Percentiles rank a stretch among this genome's conserved stretches.
phyloP scores from a whole-genome alignment of 1,284 basidiomycete species.

The Exobasidium rhododendri region DNA sequence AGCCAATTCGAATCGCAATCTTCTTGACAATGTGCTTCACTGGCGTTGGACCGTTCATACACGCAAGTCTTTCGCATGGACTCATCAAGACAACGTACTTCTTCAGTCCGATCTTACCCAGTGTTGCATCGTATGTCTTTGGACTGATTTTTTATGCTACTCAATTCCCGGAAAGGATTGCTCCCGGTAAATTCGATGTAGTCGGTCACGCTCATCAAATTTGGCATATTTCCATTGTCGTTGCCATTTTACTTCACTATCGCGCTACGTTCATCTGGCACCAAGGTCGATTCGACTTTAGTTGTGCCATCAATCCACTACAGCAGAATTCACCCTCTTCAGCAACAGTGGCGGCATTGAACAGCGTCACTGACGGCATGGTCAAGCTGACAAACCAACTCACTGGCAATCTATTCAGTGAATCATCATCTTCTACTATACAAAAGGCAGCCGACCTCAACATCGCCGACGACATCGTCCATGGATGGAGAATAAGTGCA shows the following conservation, averaged over 20 bases:
- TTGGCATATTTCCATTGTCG: slow-evolving; percentile 51
- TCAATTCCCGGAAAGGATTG: slow-evolving; percentile 47
- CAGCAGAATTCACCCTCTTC: slow-evolving; percentile 12
- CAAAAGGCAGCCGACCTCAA: slow-evolving; percentile 37
- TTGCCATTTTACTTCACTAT: slow-evolving; percentile 50
- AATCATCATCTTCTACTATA: slow-evolving; percentile 33
- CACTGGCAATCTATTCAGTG: slow-evolving; percentile 22
- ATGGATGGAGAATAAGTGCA: slow-evolving; percentile 35
- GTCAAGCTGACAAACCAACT: slow-evolving; percentile 16
- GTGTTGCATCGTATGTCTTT: slow-evolving; percentile 39
- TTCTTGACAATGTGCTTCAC: slow-evolving; percentile 51
- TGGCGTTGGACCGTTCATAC: slow-evolving; percentile 45
- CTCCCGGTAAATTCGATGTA: slow-evolving; percentile 48
- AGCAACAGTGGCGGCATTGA: background rate
- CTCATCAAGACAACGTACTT: slow-evolving; percentile 36
- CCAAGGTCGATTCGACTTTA: slow-evolving; percentile 45
- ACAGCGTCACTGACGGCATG: slow-evolving; percentile 8
- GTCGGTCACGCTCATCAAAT: slow-evolving; percentile 52
- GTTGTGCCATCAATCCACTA: slow-evolving; percentile 22
- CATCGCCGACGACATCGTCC: slow-evolving; percentile 36
- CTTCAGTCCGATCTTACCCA: slow-evolving; percentile 49
- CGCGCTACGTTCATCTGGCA: slow-evolving; percentile 47
- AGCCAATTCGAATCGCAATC: slow-evolving; percentile 41
- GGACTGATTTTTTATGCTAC: slow-evolving; percentile 49
- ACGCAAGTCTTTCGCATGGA: slow-evolving; percentile 48